Base-by-base conservation (phyloP, 257 asterid species). In the Avicennia marina region DNA sequence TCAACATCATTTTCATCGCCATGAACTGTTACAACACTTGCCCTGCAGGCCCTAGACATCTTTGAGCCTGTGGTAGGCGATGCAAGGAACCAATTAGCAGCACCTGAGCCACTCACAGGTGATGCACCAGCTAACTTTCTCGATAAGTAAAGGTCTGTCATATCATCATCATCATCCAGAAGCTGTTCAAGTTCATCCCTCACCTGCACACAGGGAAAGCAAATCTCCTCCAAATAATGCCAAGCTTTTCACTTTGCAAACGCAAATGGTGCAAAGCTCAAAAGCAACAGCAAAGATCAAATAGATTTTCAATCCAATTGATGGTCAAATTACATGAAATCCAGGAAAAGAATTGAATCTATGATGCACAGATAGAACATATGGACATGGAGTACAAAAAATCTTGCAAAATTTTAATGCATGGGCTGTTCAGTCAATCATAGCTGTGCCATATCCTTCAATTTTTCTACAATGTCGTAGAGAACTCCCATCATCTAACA, bases 151-250 rank as follows among this genome's bases (percentile, higher is more conserved):
- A 91, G 94, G 69, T 91, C 96, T 0, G 95, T 93, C 98, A 91
- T 91, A 50, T 91, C 98, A 64, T 88, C 98, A 51, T 91, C 98
- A 20, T 91, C 96, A 47, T 88, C 98, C 82, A 91, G 72, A 64
- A 91, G 95, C 72, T 85, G 98, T 74, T 91, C 98, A 38, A 91
- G 83, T 81, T 91, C 98, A 63, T 91, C 98, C 46, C 98, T 72
- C 56, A 91, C 96, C 98, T 90, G 81, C 64, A 75, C 2, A 1
- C 41, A 36, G 13, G 10, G 13, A 5, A 36, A 36, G 41, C 1
- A 29, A 29, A 4, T 29, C 34, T 29, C 34, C 8, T 29, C 8
- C 7, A 29, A 8, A 29, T 29, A 8, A 29, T 29, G 8, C 8
- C 34, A n/a, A n/a, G 4, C 34, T 29, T 29, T 29, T 29, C 34